phyloP scores from a whole-genome alignment of 2,329 filamentous ascomycete species.

The Aspergillus floridensis region DNA sequence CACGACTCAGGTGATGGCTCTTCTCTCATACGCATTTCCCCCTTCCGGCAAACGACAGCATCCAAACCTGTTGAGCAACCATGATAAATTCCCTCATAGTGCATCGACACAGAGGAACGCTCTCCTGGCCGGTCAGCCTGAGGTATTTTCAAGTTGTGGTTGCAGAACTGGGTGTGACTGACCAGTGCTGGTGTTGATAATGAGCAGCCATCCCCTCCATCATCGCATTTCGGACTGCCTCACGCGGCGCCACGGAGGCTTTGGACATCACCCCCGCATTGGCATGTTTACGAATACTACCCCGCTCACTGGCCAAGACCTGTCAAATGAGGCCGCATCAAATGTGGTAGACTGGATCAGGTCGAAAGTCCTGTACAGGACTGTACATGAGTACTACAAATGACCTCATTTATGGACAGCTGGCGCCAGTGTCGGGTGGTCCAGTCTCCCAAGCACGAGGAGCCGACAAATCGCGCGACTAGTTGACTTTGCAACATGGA shows the following conservation, averaged over 20 bases:
- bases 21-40: background rate
- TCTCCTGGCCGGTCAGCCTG: no score
- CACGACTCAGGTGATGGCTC: background rate
- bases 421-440: background rate
- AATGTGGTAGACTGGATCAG: background rate
- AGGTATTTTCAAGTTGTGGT: background rate
- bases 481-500: background rate
- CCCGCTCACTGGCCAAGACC: background rate
- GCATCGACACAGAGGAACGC: background rate
- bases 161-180: background rate
- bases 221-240: background rate
- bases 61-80: background rate
- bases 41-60: background rate
- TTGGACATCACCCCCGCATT: background rate
- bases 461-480: background rate
- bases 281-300: background rate
- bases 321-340: background rate
- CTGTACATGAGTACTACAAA: background rate
- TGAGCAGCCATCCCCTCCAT: background rate
- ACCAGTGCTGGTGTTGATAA: background rate
- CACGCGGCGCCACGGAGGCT: background rate
- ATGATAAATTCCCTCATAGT: background rate
- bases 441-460: background rate
- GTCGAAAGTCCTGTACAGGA: background rate
- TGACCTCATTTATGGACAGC: background rate